Base-by-base conservation (phyloP, 495 filamentous ascomycete genomes). In the Sordaria brevicollis region DNA sequence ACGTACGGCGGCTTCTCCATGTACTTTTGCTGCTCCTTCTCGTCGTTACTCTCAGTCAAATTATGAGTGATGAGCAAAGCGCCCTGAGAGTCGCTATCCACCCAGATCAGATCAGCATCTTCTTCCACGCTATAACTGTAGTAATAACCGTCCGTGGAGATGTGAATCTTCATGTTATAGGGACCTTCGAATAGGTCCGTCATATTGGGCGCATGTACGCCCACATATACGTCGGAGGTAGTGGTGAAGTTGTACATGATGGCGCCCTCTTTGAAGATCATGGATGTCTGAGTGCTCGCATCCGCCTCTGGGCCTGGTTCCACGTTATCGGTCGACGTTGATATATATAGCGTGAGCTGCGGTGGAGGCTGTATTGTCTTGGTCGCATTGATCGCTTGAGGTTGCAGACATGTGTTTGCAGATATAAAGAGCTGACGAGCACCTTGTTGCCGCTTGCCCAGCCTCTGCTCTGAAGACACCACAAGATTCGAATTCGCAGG, bases 161-260 rank as follows among this genome's bases (percentile, higher is more conserved):
- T 89, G 2, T 92, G 91, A 5, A 99, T 80, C 73, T 94, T 82
- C 74, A 92, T 94, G 70, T 87, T 90, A 78, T 91, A 98, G 2
- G 75, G 77, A 9, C 89, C 89, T 0, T 77, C 77, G 71, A 86
- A 92, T 7, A 76, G 77, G 6, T 76, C 76, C 35, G 87, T 83
- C 5, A 87, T 79, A 25, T 86, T 82, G 0, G 90, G 89, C 3
- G 93, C 93, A 34, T 83, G 82, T 1, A 99, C 83, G 3, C 88
- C 89, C 38, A 98, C 85, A 75, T 89, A 97, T 19, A 97, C 82
- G 74, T 91, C 86, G 11, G 80, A 81, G 3, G 83, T 82, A 2
- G 87, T 82, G 36, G 82, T 82, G 31, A 89, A 65, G 36, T 82
- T 86, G 67, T 84, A 80, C 71, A 83, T 84, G 31, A 82, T 89